Percentiles rank a stretch among this genome's conserved stretches.
These are phyloP conservation scores for Calonectria pseudoturangicola DNA, from an alignment of 2,329 filamentous ascomycete species.

Conservation along the genomic window DNA sequence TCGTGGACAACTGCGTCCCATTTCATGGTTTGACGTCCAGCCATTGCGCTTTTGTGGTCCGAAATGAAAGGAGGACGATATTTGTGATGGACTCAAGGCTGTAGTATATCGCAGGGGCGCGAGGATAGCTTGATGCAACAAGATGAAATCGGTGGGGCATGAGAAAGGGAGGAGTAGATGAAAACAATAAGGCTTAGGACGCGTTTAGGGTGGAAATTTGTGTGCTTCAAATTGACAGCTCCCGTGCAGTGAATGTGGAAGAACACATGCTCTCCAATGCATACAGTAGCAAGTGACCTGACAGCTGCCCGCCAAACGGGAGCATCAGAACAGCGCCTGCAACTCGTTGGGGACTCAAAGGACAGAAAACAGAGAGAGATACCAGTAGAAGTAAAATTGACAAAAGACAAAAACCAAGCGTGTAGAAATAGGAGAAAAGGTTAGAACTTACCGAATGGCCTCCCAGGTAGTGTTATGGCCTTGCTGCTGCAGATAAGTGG, in stretches of 20 bases:
- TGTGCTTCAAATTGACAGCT: slow-evolving; percentile 16
- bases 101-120: slow-evolving; percentile 4
- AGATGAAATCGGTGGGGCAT: slow-evolving; percentile 26
- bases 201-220: slow-evolving; percentile 13
- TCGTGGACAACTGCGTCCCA: slow-evolving; percentile 67
- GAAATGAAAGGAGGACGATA: not conserved
- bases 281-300: not conserved
- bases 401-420: slow-evolving; percentile 30
- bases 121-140: not conserved
- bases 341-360: too few species aligned
- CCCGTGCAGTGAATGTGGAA: slow-evolving; percentile 7
- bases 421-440: slow-evolving; percentile 19
- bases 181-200: slow-evolving; percentile 26
- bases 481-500: slow-evolving; percentile 56
- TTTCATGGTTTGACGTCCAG: slow-evolving; percentile 57
- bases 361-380: slow-evolving; percentile 16
- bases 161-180: slow-evolving; percentile 25
- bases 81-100: not conserved
- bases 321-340: not conserved
- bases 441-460: slow-evolving; percentile 63
- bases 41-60: slow-evolving; percentile 48
- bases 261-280: not conserved
- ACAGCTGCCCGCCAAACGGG: slow-evolving; percentile 9
- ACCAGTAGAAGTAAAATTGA: not conserved
- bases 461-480: slow-evolving; percentile 65